phyloP scores from a whole-genome alignment of 345 rosid species.

The Hypericum androsaemum region DNA sequence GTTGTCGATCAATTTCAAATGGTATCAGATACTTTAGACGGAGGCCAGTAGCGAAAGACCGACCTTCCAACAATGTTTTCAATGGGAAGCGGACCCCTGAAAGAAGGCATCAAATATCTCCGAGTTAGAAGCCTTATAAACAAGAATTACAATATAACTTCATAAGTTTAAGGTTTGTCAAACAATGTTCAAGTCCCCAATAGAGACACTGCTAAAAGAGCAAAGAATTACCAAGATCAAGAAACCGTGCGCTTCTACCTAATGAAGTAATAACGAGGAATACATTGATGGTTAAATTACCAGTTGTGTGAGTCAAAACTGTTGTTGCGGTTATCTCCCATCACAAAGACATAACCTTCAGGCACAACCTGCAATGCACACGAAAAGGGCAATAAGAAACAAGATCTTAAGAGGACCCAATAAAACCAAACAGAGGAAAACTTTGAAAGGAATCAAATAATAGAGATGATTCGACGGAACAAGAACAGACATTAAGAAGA shows the following conservation, averaged over 20 bases:
- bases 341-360: constrained; percentile 70
- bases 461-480: neutral
- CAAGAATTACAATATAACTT: too few species aligned
- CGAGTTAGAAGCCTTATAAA: too few species aligned
- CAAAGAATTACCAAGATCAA: too few species aligned
- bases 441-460: neutral
- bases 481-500: neutral
- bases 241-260: too few species aligned
- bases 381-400: neutral
- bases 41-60: constrained; percentile 71
- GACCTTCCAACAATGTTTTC: constrained; percentile 60
- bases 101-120: neutral
- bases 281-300: constrained; percentile 25
- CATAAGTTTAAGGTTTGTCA: too few species aligned
- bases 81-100: constrained; percentile 82
- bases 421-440: neutral
- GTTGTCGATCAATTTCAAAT: neutral
- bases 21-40: constrained; percentile 26
- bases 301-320: constrained; percentile 88
- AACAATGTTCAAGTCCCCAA: too few species aligned
- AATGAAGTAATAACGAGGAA: neutral
- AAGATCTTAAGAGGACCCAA: neutral
- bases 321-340: constrained; percentile 93
- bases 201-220: too few species aligned
- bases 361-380: constrained; percentile 55